phyloP scores from a whole-genome alignment of 2,329 filamentous ascomycete species.

The Aspergillus aculeatus region DNA sequence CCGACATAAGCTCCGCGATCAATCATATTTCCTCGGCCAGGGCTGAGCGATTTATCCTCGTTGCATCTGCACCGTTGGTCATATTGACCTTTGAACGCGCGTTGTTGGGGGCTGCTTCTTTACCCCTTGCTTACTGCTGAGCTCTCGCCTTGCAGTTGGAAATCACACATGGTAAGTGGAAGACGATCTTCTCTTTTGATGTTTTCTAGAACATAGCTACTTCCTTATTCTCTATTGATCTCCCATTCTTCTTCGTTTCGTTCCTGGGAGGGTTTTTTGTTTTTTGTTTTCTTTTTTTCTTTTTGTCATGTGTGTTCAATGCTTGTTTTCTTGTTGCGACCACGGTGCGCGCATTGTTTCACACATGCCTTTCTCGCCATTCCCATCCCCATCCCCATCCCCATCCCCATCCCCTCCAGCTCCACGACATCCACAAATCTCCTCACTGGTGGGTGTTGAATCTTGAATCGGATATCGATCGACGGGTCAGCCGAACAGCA shows the following conservation, averaged over 20 bases:
- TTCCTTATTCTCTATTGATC: background rate
- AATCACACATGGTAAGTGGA: conserved; percentile 7
- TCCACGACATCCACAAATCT: background rate
- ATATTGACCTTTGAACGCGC: conserved; percentile 10
- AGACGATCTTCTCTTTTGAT: background rate
- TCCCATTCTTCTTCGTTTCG: too few relatives aligned
- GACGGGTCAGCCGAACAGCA: background rate
- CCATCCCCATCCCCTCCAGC: background rate
- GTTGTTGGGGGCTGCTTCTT: background rate
- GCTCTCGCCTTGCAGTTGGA: conserved; percentile 3
- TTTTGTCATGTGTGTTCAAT: background rate
- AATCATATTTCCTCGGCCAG: conserved; percentile 2
- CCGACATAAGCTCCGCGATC: conserved; percentile 1
- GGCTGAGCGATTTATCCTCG: conserved; percentile 12
- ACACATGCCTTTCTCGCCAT: background rate
- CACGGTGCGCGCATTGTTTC: background rate
- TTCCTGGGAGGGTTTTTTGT: background rate
- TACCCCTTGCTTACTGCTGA: conserved; percentile 6
- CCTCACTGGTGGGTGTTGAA: too few relatives aligned
- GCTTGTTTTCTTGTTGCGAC: background rate
- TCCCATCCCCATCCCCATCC: background rate
- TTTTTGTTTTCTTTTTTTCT: background rate
- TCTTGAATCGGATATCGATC: too few relatives aligned
- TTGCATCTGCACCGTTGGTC: conserved; percentile 5
- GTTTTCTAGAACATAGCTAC: background rate